These are phyloP conservation scores for Zygosaccharomyces kombuchaensis DNA, from an alignment of 805 yeast species.

Conservation along the genomic window DNA sequence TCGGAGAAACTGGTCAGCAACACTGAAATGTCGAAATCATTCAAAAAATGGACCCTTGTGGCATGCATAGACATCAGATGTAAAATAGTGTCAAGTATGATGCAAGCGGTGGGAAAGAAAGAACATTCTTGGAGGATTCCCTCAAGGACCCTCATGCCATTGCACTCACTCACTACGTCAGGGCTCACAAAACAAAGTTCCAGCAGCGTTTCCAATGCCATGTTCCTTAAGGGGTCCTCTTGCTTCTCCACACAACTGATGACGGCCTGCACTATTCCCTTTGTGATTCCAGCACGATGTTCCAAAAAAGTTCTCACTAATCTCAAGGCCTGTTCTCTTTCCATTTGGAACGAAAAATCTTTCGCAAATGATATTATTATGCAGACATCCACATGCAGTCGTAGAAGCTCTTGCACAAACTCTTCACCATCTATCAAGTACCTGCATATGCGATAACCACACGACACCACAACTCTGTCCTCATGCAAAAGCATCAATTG, in stretches of 20 bases:
- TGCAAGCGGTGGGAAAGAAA: constrained; percentile 24
- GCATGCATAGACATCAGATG: constrained; percentile 27
- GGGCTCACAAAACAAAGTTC: constrained; percentile 50
- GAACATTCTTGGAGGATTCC: constrained; percentile 26
- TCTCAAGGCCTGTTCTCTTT: constrained; percentile 74
- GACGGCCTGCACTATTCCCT: constrained; percentile 63
- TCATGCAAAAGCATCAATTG: constrained; percentile 56
- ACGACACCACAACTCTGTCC: constrained; percentile 59
- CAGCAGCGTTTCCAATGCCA: constrained; percentile 54
- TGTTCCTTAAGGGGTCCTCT: constrained; percentile 46
- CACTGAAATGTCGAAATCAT: constrained; percentile 58
- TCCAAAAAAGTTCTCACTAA: constrained; percentile 59
- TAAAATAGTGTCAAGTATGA: constrained; percentile 29
- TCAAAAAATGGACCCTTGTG: constrained; percentile 37
- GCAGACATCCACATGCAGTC: constrained; percentile 56
- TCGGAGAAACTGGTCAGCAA: constrained; percentile 72
- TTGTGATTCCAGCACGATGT: constrained; percentile 53
- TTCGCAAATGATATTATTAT: constrained; percentile 61
- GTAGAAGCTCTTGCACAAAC: constrained; percentile 50
- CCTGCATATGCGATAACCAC: constrained; percentile 73
- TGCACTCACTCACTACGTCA: constrained; percentile 41
- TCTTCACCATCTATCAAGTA: constrained; percentile 52
- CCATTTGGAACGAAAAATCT: constrained; percentile 50
- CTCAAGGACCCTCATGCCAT: constrained; percentile 43
- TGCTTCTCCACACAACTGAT: constrained; percentile 58